phyloP scores from a whole-genome alignment of 1,139 yeast genomes.

The Saccharomyces hybrid region DNA sequence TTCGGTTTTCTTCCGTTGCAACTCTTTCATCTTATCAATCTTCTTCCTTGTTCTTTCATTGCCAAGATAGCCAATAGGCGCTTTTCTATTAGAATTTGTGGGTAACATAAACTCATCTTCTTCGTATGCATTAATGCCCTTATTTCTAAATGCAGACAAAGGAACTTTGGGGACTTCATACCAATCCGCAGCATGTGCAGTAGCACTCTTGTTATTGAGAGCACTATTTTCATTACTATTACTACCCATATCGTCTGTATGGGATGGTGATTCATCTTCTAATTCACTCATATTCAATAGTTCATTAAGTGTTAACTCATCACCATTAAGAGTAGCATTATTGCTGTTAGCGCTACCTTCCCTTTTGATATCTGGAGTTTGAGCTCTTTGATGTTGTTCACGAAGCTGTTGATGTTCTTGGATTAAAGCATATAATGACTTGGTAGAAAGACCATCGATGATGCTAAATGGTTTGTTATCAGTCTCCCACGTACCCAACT shows the following conservation, averaged over 20 bases:
- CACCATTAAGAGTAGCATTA: conserved; percentile 31
- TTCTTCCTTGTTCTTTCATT: conserved; percentile 31
- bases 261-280: conserved; percentile 54
- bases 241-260: conserved; percentile 1
- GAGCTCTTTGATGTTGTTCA: conserved; percentile 22
- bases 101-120: conserved; percentile 31
- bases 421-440: conserved; percentile 50
- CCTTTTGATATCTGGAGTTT: conserved; percentile 14
- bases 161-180: conserved; percentile 59
- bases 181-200: conserved; percentile 24
- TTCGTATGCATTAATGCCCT: conserved; percentile 40
- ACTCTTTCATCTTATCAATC: conserved; percentile 31
- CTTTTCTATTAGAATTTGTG: conserved; percentile 26
- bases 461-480: conserved; percentile 83
- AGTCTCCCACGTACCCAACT: conserved; percentile 87
- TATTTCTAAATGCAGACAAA: conserved; percentile 80
- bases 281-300: conserved; percentile 79
- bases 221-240: not conserved
- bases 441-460: conserved; percentile 85
- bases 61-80: conserved; percentile 33
- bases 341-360: conserved; percentile 12
- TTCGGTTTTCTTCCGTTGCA: conserved; percentile 29
- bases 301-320: conserved; percentile 76
- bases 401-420: conserved; percentile 27
- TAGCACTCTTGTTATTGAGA: conserved; percentile 1